Percentiles rank a stretch among this genome's conserved stretches.
Evolutionary conservation across 768 basidiomycete genomes (phyloP).

Genomic region (Cystobasidium ongulense): DNA sequence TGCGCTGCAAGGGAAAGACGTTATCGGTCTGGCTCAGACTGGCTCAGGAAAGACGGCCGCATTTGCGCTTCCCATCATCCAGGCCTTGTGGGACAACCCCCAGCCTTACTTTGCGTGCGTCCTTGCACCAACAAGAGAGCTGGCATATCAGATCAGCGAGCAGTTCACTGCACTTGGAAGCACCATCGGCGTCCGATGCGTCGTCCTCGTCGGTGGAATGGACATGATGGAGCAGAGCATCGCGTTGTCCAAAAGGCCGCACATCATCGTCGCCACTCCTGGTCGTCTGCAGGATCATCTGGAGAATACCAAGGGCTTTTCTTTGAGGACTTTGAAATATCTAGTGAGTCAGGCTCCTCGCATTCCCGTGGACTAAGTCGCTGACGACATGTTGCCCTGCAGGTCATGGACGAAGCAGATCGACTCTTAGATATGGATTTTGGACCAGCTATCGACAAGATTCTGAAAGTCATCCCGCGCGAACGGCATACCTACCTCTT

Average conservation of each 20-base stretch:
- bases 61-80: slow-evolving; percentile 89
- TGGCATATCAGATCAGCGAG: slow-evolving; percentile 96
- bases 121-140: slow-evolving; percentile 91
- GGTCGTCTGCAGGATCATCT: slow-evolving; percentile 87
- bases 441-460: slow-evolving; percentile 87
- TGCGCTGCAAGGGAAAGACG: slow-evolving; percentile 83
- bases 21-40: slow-evolving; percentile 96
- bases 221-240: slow-evolving; percentile 84
- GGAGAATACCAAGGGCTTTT: slow-evolving; percentile 96
- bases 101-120: slow-evolving; percentile 86
- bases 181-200: slow-evolving; percentile 82
- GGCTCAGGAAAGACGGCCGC: slow-evolving; percentile 98
- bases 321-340: slow-evolving; percentile 72
- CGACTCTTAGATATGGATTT: slow-evolving; percentile 93
- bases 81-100: slow-evolving; percentile 85
- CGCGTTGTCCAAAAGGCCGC: slow-evolving; percentile 84
- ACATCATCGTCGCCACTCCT: slow-evolving; percentile 90
- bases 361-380: not conserved
- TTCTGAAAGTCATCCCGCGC: slow-evolving; percentile 86
- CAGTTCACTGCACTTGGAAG: slow-evolving; percentile 88
- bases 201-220: slow-evolving; percentile 90
- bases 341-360: slow-evolving; percentile 54
- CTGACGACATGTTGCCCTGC: not conserved
- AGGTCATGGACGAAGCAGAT: slow-evolving; percentile 99
- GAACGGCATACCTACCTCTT: slow-evolving; percentile 92